These are phyloP conservation scores for Prasinococcaceae sp. DNA, from an alignment of 139 green algal genomes.

Conservation along the genomic window DNA sequence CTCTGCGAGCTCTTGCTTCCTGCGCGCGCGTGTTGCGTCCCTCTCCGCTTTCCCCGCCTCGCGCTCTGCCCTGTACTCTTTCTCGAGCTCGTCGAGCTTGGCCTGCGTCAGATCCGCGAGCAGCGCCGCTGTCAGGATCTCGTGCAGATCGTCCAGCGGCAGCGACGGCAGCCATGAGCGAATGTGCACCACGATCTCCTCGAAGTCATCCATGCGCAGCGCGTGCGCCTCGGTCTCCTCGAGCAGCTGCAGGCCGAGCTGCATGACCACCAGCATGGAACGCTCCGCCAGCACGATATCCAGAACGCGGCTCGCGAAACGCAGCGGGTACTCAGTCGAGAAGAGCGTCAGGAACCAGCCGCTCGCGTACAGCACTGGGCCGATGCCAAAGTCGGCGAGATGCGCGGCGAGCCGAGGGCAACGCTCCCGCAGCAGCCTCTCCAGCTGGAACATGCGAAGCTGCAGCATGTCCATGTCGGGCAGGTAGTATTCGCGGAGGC, in stretches of 20 bases:
- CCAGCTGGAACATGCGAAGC: slow-evolving; percentile 23
- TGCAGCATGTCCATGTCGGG: slow-evolving; percentile 20
- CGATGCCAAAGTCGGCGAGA: slow-evolving; percentile 44
- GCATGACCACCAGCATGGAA: slow-evolving; percentile 1
- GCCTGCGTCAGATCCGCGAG: too few relatives aligned
- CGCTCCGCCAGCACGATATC: slow-evolving; percentile 64
- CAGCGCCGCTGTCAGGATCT: too few relatives aligned
- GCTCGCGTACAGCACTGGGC: slow-evolving; percentile 62
- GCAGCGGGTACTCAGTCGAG: slow-evolving; percentile 63
- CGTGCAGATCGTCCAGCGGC: too few relatives aligned
- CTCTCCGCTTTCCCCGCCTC: too few relatives aligned
- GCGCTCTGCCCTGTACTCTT: too few relatives aligned
- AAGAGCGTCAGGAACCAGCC: slow-evolving; percentile 91
- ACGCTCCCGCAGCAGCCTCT: slow-evolving; percentile 14
- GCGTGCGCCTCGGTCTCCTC: too few relatives aligned
- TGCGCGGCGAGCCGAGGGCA: slow-evolving; percentile 16
- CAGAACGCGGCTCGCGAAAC: slow-evolving; percentile 61
- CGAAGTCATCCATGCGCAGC: too few relatives aligned
- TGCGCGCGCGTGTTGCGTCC: too few relatives aligned
- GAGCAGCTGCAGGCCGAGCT: not conserved
- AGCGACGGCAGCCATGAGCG: too few relatives aligned
- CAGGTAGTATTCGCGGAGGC: slow-evolving; percentile 18
- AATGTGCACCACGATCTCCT: too few relatives aligned
- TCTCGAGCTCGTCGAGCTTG: too few relatives aligned
- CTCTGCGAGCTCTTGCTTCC: too few relatives aligned